Base-by-base conservation (phyloP, 768 basidiomycete genomes). In the Mycena galericulata region DNA sequence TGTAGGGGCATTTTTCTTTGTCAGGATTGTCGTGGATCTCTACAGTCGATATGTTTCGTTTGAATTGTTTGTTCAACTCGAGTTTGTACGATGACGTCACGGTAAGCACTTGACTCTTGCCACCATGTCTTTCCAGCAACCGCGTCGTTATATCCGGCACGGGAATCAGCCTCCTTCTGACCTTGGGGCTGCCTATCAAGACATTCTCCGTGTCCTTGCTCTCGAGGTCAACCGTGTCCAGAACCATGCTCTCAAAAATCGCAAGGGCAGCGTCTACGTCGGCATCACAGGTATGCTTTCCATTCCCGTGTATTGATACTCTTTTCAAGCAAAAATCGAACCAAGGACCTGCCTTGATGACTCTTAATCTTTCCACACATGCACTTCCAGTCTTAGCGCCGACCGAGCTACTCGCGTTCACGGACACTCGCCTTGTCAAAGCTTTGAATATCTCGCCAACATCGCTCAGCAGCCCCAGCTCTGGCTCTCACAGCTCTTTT, bases 401-500 rank as follows among this genome's bases (percentile, higher is more conserved):
- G 5, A 34, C 29, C 27, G 61, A 69, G 30, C 58, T 74, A 11
- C 55, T 66, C 32, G 46, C 61, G 27, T 64, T 68, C 38, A 62
- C 69, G 14, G 74, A 74, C 38, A 17, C 75, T 71, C 40, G 77
- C 77, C 64, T 72, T 53, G 67, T 17, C 62, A 72, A 57, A 8
- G 55, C 61, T 12, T 49, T 68, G 40, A 62, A 20, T 53, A 32
- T 68, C 32, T 24, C 54, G 22, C 59, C 58, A 30, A 57, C 60
- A 3, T 64, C 65, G 14, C 30, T 57, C 50, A 73, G 65, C 50
- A 62, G 29, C 54, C 69, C 56, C 24, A 68, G 62, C 36, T 50
- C 66, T 27, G 72, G 76, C 6, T 74, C 72, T 18, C 72, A 68
- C 55, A 55, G 64, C 29, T 82, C 83, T 3, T 86, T 85, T 68